Evolutionary conservation across 257 asterid genomes (phyloP).

Genomic region (Oldenlandia corymbosa): DNA sequence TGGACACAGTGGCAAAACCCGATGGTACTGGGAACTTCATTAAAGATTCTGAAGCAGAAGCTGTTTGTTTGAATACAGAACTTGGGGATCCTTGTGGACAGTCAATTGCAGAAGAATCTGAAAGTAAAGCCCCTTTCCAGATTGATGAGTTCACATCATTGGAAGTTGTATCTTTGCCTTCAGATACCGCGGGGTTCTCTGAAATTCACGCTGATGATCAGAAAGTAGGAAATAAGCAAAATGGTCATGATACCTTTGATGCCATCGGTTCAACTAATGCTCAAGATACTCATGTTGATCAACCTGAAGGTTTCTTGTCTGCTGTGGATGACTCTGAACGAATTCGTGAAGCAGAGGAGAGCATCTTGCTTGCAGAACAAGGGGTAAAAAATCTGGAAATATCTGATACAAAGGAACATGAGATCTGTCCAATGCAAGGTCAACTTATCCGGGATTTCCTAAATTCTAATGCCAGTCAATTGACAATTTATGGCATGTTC

Average conservation of each 20-base stretch:
- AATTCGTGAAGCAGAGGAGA: conserved; percentile 87
- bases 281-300: conserved; percentile 33
- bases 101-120: no score
- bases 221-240: conserved; percentile 25
- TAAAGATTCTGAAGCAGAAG: conserved; percentile 33
- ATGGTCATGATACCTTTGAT: conserved; percentile 32
- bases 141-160: conserved; percentile 19
- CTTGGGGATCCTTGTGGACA: conserved; percentile 22
- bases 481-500: conserved; percentile 81
- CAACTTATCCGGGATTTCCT: conserved; percentile 60
- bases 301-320: conserved; percentile 37
- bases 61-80: conserved; percentile 26
- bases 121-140: conserved; percentile 2
- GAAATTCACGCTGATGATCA: conserved; percentile 29
- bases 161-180: conserved; percentile 29
- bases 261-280: conserved; percentile 28
- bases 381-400: conserved; percentile 36
- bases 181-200: conserved; percentile 23
- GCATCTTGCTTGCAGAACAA: conserved; percentile 81
- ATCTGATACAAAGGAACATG: conserved; percentile 30
- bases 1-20: conserved; percentile 22
- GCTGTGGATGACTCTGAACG: conserved; percentile 55
- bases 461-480: conserved; percentile 86
- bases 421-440: conserved; percentile 61
- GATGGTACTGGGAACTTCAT: conserved; percentile 19